Conservation (phyloP, 202 grass and related monocot genomes). For the Zizania palustris region DNA sequence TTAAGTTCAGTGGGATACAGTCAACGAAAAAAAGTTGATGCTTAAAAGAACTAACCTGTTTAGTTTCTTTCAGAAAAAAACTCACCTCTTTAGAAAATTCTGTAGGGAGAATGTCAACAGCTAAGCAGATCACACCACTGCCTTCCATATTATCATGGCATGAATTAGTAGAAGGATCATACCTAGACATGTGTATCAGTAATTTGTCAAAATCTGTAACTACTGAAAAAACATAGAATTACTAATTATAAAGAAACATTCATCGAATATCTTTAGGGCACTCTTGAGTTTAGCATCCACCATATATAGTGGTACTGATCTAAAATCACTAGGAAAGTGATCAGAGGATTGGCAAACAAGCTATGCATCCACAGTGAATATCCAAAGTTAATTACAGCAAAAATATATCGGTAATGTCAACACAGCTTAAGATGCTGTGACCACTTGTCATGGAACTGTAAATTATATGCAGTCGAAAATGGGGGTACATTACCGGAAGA, state of each 20-base stretch:
- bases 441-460: background rate
- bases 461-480: constrained; percentile 15
- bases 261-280: constrained; percentile 10
- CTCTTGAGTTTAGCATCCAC: constrained; percentile 2
- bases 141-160: constrained; percentile 83
- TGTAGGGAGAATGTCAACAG: constrained; percentile 95
- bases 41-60: constrained; percentile 60
- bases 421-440: background rate
- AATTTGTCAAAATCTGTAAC: constrained; percentile 26
- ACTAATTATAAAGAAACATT: background rate
- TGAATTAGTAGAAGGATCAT: constrained; percentile 71
- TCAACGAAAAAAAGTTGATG: background rate
- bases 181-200: constrained; percentile 55
- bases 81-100: constrained; percentile 92
- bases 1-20: constrained; percentile 21
- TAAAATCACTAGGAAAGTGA: constrained; percentile 17
- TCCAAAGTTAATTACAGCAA: background rate
- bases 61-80: constrained; percentile 33
- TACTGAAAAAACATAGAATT: constrained; percentile 17
- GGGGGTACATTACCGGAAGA: constrained; percentile 64
- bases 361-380: constrained; percentile 31
- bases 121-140: constrained; percentile 82
- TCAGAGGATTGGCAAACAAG: constrained; percentile 7
- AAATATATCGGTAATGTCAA: background rate
- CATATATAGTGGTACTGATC: constrained; percentile 1